phyloP scores from a whole-genome alignment of 768 basidiomycete species.

The Trametes gibbosa region DNA sequence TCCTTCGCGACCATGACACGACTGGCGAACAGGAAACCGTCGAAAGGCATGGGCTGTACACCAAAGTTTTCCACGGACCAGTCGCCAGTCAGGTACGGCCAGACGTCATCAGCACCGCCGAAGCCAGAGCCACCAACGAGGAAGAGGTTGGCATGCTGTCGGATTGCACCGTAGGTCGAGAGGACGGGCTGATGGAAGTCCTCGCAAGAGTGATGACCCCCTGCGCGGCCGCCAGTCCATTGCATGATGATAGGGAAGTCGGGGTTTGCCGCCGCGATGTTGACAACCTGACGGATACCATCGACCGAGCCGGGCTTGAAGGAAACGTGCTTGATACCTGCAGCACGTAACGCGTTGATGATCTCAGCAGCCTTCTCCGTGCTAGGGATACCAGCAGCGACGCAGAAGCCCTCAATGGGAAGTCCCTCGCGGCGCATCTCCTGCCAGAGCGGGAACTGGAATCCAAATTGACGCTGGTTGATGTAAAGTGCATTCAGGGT shows the following conservation, averaged over 20 bases:
- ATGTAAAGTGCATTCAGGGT: conserved; percentile 97
- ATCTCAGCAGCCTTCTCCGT: conserved; percentile 98
- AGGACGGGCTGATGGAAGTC: conserved; percentile 98
- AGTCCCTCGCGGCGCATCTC: conserved; percentile 95
- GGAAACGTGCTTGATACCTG: conserved; percentile 93
- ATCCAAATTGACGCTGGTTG: conserved; percentile 94
- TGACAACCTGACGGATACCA: conserved; percentile 95
- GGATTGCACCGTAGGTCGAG: conserved; percentile 85
- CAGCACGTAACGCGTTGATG: conserved; percentile 73
- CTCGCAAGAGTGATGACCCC: conserved; percentile 97
- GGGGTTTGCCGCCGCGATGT: conserved; percentile 90
- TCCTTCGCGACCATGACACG: conserved; percentile 99
- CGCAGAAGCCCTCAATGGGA: conserved; percentile 98
- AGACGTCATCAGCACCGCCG: conserved; percentile 91
- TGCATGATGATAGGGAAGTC: conserved; percentile 97
- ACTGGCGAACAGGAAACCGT: conserved; percentile 93
- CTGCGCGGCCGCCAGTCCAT: conserved; percentile 99
- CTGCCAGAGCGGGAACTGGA: conserved; percentile 98
- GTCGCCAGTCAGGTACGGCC: conserved; percentile 95
- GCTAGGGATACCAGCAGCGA: conserved; percentile 95
- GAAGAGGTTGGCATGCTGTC: conserved; percentile 83
- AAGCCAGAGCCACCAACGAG: conserved; percentile 96
- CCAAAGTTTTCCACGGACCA: conserved; percentile 85
- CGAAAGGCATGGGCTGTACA: conserved; percentile 95
- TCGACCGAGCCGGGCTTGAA: conserved; percentile 99